These are phyloP conservation scores for Hippophae tibetana DNA, from an alignment of 306 rosid species.

Conservation along the genomic window DNA sequence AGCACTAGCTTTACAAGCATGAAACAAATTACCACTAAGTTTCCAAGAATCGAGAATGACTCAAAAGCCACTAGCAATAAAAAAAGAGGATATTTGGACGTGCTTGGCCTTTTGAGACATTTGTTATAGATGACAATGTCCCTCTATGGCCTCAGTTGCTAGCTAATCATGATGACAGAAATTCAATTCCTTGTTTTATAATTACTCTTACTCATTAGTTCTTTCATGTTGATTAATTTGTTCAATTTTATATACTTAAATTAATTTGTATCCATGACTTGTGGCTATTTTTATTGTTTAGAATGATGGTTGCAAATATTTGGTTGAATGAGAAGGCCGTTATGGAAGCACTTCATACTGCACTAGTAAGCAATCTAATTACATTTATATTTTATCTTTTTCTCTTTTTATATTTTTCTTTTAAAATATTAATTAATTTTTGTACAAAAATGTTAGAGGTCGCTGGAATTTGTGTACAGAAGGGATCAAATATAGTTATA, in stretches of 20 bases:
- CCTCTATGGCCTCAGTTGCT: conserved; percentile 52
- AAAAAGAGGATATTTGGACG: conserved; percentile 67
- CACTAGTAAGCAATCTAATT: conserved; percentile 16
- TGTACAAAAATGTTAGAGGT: conserved; percentile 43
- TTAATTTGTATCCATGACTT: not conserved
- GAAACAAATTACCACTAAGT: conserved; percentile 45
- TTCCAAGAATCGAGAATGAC: conserved; percentile 49
- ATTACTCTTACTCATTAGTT: not conserved
- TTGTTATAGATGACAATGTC: conserved; percentile 44
- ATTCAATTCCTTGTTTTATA: conserved; percentile 29
- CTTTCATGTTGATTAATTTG: not conserved
- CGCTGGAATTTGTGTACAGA: conserved; percentile 48
- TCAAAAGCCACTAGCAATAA: conserved; percentile 41
- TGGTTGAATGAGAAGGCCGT: conserved; percentile 56
- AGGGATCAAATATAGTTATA: conserved; percentile 12
- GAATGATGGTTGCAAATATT: conserved; percentile 50
- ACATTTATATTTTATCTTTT: not conserved
- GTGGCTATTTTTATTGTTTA: not conserved
- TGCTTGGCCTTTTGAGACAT: conserved; percentile 68
- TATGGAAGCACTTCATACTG: conserved; percentile 59
- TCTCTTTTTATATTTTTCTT: not conserved
- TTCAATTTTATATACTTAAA: not conserved
- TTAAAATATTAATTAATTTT: not conserved
- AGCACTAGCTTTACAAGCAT: too few species aligned
- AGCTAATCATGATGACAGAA: not conserved